Conservation (phyloP, 108 stramenopile species). For the Fragilariopsis cylindrus region DNA sequence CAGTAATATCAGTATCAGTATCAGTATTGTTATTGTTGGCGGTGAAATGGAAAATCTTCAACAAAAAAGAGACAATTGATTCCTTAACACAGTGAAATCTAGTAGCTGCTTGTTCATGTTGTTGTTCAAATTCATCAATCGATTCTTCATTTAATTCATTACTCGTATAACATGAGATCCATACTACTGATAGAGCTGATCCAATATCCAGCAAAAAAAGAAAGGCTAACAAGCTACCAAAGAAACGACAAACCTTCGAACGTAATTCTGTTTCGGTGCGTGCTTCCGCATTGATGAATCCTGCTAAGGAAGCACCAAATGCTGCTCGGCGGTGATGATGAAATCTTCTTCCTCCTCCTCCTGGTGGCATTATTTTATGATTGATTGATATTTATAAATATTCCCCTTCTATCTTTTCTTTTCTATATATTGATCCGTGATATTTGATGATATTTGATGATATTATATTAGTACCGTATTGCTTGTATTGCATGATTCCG, state of each 20-base stretch:
- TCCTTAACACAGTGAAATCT: neutral
- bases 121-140: neutral
- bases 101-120: neutral
- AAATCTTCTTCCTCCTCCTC: too few relatives aligned
- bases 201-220: constrained; percentile 16
- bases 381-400: too few relatives aligned
- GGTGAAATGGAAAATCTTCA: neutral
- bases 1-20: neutral
- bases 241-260: constrained; percentile 1
- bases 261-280: constrained; percentile 12
- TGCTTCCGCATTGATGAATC: constrained; percentile 20
- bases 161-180: neutral
- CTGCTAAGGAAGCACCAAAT: constrained; percentile 19
- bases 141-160: neutral
- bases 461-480: too few relatives aligned
- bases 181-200: neutral
- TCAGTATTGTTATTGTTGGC: neutral
- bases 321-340: too few relatives aligned
- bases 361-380: too few relatives aligned
- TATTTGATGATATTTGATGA: too few relatives aligned
- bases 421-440: too few relatives aligned
- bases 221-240: constrained; percentile 13
- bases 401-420: too few relatives aligned
- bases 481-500: too few relatives aligned
- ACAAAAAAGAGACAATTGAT: neutral